Base-by-base conservation (phyloP, 495 filamentous ascomycete species). In the Evernia prunastri region DNA sequence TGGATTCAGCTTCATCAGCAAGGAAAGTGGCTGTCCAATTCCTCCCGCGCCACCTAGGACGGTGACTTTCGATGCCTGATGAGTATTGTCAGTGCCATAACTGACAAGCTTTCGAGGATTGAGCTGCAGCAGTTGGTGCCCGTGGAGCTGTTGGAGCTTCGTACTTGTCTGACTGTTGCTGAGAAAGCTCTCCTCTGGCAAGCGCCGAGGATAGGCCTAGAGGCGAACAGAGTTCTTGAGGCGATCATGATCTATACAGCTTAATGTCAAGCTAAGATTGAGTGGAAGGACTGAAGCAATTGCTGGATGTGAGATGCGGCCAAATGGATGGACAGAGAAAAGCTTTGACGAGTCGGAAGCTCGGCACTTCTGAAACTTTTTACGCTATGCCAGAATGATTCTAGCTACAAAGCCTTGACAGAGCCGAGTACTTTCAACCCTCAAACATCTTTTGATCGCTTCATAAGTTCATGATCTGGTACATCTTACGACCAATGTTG, bases 1-100 rank as follows among this genome's bases (percentile, higher is more conserved):
- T 66, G 92, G 92, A 87, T 97, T 97, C 77, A 97, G 86, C 88
- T 98, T 98, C 76, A 98, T 83, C 71, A 98, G 88, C 60, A 98
- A 88, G 59, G 94, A 98, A 67, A 98, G 79, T 72, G 94, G 94
- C 83, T 98, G 94, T 74, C 94, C 94, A 79, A 98, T 98, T 76
- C 94, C 94, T 79, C 94, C 94, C 75, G 88, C 87, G 68, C 93
- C 94, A 80, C 94, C 94, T 71, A 97, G 87, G 62, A 98, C 92
- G 71, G 91, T 86, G 69, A 98, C 94, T 84, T 97, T 97, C 75
- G 92, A 92, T 74, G 90, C 85, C 94, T 98, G 76, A 56, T 68
- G 25, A 53, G 60, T 40, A 63, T 62, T 57, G 70, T 79, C 69
- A 84, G 79, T 70, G 60, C 61, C 65, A 61, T 47, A 59, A 56